These are phyloP conservation scores for Fagopyrum tataricum DNA, from an alignment of 148 eudicot genomes.

Conservation along the genomic window DNA sequence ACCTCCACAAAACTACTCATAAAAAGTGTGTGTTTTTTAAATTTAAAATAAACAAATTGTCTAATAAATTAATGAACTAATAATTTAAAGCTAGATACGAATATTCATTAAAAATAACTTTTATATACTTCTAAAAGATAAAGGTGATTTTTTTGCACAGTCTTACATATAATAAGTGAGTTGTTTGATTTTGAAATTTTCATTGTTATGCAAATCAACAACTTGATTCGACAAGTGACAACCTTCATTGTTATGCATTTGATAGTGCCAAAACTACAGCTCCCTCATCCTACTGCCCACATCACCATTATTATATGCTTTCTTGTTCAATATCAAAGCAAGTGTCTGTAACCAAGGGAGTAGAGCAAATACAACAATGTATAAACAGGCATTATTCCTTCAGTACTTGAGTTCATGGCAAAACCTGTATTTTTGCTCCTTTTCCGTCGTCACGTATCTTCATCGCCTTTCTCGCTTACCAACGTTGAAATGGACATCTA, in stretches of 20 bases:
- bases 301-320: neutral
- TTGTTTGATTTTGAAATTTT: too few relatives aligned
- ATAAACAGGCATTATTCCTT: neutral
- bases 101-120: too few relatives aligned
- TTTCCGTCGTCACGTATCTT: slow-evolving; percentile 9
- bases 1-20: too few relatives aligned
- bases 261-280: neutral
- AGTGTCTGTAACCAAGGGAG: neutral
- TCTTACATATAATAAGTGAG: too few relatives aligned
- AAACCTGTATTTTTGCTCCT: slow-evolving; percentile 9
- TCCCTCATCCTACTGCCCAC: neutral
- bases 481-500: slow-evolving; percentile 68
- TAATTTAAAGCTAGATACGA: too few relatives aligned
- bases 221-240: neutral
- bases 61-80: too few relatives aligned
- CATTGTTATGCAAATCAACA: neutral
- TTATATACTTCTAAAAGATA: too few relatives aligned
- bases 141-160: too few relatives aligned
- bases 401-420: neutral
- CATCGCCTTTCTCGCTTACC: slow-evolving; percentile 36
- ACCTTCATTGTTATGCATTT: neutral
- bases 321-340: neutral
- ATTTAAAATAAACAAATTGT: too few relatives aligned
- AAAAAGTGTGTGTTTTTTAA: too few relatives aligned
- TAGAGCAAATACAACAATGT: neutral